Evolutionary conservation across 1,139 yeast species (phyloP).

Genomic region (Insectozyma bohioensis): DNA sequence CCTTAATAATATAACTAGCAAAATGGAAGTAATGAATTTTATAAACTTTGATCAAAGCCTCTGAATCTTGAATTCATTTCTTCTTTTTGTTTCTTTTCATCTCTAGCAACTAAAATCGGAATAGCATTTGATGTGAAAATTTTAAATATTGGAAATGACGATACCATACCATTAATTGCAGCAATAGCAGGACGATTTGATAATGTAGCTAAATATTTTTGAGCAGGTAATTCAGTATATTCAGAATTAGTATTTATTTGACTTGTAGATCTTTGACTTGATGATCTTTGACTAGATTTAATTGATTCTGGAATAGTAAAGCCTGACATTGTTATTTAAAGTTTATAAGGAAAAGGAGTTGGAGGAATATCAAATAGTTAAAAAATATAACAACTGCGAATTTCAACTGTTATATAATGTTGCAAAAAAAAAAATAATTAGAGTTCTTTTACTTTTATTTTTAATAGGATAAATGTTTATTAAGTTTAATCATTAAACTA

Average conservation of each 20-base stretch:
- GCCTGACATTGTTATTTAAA: too few species aligned
- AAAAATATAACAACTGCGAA: too few species aligned
- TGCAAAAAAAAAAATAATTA: too few species aligned
- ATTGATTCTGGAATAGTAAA: too few species aligned
- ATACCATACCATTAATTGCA: constrained; percentile 57
- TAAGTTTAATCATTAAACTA: constrained; percentile 10
- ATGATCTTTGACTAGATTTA: too few species aligned
- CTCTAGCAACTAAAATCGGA: constrained; percentile 47
- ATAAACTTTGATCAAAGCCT: constrained; percentile 1
- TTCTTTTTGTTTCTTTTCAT: constrained; percentile 24
- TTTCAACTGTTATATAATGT: too few species aligned
- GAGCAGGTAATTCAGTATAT: constrained; percentile 40
- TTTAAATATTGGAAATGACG: constrained; percentile 60
- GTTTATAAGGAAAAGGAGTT: too few species aligned
- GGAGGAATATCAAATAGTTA: too few species aligned
- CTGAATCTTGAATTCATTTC: constrained; percentile 4
- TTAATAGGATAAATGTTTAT: too few species aligned
- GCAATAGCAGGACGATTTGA: constrained; percentile 58
- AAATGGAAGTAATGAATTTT: not conserved
- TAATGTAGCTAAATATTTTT: constrained; percentile 42
- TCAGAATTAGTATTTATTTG: too few species aligned
- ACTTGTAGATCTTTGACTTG: too few species aligned
- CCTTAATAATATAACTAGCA: constrained; percentile 1
- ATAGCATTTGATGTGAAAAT: constrained; percentile 59
- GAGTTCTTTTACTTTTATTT: too few species aligned